phyloP scores from a whole-genome alignment of 371 early-diverging fungal species.

The Mortierella sp. region DNA sequence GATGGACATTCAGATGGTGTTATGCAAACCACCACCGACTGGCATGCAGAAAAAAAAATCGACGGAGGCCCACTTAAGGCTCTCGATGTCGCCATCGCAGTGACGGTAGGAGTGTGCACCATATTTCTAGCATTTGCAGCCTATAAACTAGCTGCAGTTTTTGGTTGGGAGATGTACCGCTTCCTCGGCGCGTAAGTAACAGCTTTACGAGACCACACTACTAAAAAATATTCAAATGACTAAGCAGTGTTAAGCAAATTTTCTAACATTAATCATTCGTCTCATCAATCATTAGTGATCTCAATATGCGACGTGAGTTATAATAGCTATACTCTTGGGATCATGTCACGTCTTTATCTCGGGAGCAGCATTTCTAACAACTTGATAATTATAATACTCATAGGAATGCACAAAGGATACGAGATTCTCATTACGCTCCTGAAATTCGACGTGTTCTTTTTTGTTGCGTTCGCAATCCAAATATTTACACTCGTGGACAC shows the following conservation, averaged over 20 bases:
- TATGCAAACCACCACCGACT: conserved; percentile 42
- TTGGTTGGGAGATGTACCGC: conserved; percentile 55
- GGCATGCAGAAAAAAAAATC: conserved; percentile 3
- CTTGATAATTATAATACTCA: neutral
- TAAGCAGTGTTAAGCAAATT: neutral
- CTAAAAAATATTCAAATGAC: neutral
- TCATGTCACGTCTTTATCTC: neutral
- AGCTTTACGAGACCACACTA: too few species aligned
- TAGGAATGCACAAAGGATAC: conserved; percentile 55
- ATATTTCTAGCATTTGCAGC: conserved; percentile 30
- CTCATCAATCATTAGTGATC: conserved; percentile 20
- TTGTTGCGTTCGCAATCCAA: conserved; percentile 47
- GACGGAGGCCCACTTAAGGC: conserved; percentile 14
- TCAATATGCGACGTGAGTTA: conserved; percentile 38
- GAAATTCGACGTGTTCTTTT: conserved; percentile 56
- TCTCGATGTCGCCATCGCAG: conserved; percentile 35
- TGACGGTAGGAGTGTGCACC: conserved; percentile 43
- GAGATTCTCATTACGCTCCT: conserved; percentile 51
- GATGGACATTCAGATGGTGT: conserved; percentile 32
- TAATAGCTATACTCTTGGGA: neutral
- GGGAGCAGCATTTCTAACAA: neutral
- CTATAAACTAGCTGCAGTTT: conserved; percentile 41
- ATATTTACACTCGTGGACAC: conserved; percentile 47
- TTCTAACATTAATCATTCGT: neutral
- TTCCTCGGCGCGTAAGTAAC: conserved; percentile 56